phyloP scores from a whole-genome alignment of 225 moss, liverwort and hornwort genomes.

The Rhytidiadelphus loreus region DNA sequence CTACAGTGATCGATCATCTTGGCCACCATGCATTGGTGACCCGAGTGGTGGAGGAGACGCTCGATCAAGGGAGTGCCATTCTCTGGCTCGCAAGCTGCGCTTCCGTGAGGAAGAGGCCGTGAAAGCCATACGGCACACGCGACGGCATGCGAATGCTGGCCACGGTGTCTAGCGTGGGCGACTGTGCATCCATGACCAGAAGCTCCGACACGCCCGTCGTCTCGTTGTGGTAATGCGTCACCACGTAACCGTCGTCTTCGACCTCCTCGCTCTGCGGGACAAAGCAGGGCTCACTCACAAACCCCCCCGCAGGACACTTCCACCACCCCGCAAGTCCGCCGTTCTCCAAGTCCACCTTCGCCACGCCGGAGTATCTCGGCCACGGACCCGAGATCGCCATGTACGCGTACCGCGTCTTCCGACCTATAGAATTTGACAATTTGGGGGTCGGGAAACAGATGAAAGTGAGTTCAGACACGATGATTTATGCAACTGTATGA shows the following conservation, averaged over 20 bases:
- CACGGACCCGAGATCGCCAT: conserved; percentile 19
- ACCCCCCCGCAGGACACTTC: conserved; percentile 8
- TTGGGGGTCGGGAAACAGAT: neutral
- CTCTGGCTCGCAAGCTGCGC: conserved; percentile 18
- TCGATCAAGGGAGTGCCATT: neutral
- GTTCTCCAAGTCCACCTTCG: conserved; percentile 27
- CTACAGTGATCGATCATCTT: neutral
- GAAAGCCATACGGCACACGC: conserved; percentile 47
- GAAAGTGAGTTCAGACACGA: neutral
- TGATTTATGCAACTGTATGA: neutral
- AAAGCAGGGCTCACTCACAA: conserved; percentile 29
- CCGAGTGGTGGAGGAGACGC: neutral
- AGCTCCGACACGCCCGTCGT: conserved; percentile 23
- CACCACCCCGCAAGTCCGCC: neutral
- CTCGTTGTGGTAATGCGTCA: conserved; percentile 46
- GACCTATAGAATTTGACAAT: neutral
- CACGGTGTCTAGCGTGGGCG: conserved; percentile 10
- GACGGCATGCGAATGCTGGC: conserved; percentile 19
- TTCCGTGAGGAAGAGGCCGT: conserved; percentile 31
- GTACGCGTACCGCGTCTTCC: conserved; percentile 22
- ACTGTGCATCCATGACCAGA: conserved; percentile 32
- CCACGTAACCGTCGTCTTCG: conserved; percentile 37
- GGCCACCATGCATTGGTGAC: neutral
- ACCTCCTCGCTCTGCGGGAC: neutral
- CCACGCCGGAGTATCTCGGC: conserved; percentile 18